Percentiles rank a stretch among this genome's conserved stretches.
Conservation (phyloP, 2,329 filamentous ascomycete species). For the Metarhizium rileyi region DNA sequence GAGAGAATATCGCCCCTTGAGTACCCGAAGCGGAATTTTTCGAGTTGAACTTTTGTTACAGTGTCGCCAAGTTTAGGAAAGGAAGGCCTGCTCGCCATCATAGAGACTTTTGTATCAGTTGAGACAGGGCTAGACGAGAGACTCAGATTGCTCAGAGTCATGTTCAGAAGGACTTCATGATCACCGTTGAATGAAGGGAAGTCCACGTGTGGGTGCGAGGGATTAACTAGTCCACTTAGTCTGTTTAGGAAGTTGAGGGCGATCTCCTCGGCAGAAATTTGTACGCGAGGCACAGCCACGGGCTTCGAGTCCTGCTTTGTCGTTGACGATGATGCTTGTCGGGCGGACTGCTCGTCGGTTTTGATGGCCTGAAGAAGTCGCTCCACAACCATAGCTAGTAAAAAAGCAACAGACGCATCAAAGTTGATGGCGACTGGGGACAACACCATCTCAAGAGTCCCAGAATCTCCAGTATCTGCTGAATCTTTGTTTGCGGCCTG, state of each 20-base stretch:
- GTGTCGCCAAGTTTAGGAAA: slow-evolving; percentile 13
- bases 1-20: slow-evolving; percentile 52
- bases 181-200: slow-evolving; percentile 29
- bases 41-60: slow-evolving; percentile 34
- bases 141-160: slow-evolving; percentile 35
- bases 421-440: slow-evolving; percentile 43
- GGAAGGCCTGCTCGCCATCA: slow-evolving; percentile 3
- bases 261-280: slow-evolving; percentile 37
- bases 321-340: slow-evolving; percentile 9
- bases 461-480: background rate
- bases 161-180: slow-evolving; percentile 42
- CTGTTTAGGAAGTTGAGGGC: slow-evolving; percentile 47
- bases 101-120: background rate
- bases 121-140: slow-evolving; percentile 11
- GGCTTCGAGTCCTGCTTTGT: slow-evolving; percentile 7
- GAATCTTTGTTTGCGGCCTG: background rate
- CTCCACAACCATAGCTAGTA: slow-evolving; percentile 40
- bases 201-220: slow-evolving; percentile 34
- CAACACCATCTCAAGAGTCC: slow-evolving; percentile 37
- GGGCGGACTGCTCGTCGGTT: slow-evolving; percentile 9
- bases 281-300: slow-evolving; percentile 27
- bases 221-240: slow-evolving; percentile 42
- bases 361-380: slow-evolving; percentile 39
- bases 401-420: slow-evolving; percentile 46
- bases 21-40: slow-evolving; percentile 54